Percentiles rank a stretch among this genome's conserved stretches.
phyloP scores from a whole-genome alignment of 192 early-diverging fungal genomes.

The Entomortierella lignicola region DNA sequence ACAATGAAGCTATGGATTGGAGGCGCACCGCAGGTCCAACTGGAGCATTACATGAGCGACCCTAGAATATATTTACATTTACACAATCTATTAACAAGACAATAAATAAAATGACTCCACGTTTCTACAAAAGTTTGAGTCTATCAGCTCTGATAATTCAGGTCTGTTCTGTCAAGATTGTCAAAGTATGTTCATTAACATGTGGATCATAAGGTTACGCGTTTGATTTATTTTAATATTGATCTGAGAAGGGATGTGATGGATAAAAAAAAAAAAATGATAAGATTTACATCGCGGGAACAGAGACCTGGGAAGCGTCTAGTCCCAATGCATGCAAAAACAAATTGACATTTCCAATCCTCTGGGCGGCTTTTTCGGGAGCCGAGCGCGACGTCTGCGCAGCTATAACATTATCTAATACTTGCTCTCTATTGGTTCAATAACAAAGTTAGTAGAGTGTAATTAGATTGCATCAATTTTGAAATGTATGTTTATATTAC shows the following conservation, averaged over 20 bases:
- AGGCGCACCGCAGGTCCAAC: background rate
- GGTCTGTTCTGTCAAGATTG: no score
- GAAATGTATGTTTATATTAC: no score
- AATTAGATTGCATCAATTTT: no score
- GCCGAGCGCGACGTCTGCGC: constrained; percentile 70
- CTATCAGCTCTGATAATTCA: no score
- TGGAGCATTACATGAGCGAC: background rate
- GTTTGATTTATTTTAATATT: no score
- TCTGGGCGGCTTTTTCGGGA: constrained; percentile 69
- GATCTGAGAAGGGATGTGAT: background rate
- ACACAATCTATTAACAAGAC: no score
- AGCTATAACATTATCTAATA: constrained; percentile 81
- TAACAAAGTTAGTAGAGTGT: no score
- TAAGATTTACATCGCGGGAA: constrained; percentile 48
- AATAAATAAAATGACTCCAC: no score
- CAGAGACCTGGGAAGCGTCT: constrained; percentile 82
- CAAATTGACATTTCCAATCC: constrained; percentile 89
- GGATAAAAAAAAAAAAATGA: constrained; percentile 2
- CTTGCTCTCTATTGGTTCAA: constrained; percentile 79
- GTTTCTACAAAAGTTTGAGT: no score
- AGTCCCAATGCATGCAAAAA: constrained; percentile 96
- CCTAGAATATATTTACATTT: background rate
- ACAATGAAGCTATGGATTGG: constrained; percentile 27
- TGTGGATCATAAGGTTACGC: no score
- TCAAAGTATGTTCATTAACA: no score